A percentile compares a stretch with the other conserved stretches of the same genome.
phyloP scores from a whole-genome alignment of 768 basidiomycete species.

The Chalciporus chontae region DNA sequence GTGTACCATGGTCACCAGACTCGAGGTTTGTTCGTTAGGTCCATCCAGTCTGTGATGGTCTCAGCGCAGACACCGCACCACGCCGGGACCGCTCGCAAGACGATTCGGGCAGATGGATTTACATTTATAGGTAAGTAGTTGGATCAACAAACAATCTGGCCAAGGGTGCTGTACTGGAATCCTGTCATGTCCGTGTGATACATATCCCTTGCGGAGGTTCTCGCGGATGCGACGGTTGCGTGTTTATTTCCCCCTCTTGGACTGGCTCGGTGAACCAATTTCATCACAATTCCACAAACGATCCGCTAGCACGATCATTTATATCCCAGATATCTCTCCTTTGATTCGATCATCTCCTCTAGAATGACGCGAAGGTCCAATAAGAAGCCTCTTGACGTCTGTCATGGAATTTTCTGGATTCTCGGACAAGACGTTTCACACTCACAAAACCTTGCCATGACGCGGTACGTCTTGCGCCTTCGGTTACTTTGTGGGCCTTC shows the following conservation, averaged over 20 bases:
- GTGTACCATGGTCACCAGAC: not conserved
- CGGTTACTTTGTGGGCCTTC: not conserved
- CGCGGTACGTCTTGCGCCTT: not conserved
- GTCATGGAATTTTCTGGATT: not conserved
- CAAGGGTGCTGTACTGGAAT: too few species aligned
- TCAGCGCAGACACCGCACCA: not conserved
- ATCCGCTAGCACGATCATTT: constrained; percentile 6
- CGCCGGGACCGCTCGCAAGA: too few species aligned
- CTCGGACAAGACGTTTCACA: not conserved
- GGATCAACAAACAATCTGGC: constrained; percentile 6
- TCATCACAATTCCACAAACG: constrained; percentile 3
- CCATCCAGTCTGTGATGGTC: constrained; percentile 4
- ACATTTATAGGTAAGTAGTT: constrained; percentile 14
- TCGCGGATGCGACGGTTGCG: not conserved
- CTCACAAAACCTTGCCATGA: not conserved
- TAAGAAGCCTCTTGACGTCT: not conserved
- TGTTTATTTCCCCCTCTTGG: not conserved
- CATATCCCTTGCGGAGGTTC: constrained; percentile 6
- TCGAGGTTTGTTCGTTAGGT: too few species aligned
- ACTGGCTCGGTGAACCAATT: not conserved
- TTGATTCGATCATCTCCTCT: not conserved
- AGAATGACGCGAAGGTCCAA: not conserved
- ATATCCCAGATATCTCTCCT: too few species aligned
- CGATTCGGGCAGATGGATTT: constrained; percentile 15
- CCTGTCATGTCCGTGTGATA: constrained; percentile 27